These are phyloP conservation scores for Monotropa hypopitys DNA, from an alignment of 179 eudicot species.

Conservation along the genomic window DNA sequence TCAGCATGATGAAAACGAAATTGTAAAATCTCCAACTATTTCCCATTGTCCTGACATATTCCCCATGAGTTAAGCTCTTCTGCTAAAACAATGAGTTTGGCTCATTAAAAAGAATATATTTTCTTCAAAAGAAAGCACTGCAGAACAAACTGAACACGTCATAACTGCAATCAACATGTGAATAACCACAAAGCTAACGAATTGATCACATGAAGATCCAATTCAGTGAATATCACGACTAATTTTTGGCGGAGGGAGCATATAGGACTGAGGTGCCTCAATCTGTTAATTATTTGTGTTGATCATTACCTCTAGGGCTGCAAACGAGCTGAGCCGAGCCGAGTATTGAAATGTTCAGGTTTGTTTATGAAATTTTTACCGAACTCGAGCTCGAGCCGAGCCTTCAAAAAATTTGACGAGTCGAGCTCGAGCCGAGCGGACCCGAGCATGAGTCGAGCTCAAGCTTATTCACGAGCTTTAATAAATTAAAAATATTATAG, in stretches of 20 bases:
- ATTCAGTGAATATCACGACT: not conserved
- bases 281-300: too few species aligned
- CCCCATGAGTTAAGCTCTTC: not conserved
- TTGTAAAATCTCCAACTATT: not conserved
- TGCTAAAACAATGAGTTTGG: not conserved
- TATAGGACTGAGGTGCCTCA: not conserved
- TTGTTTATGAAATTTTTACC: too few species aligned
- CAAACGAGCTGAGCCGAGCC: too few species aligned
- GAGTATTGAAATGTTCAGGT: too few species aligned
- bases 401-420: too few species aligned
- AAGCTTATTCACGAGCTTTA: too few species aligned
- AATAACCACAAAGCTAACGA: not conserved
- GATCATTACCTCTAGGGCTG: too few species aligned
- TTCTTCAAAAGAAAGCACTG: not conserved
- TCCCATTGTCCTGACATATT: not conserved
- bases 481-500: too few species aligned
- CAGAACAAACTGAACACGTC: not conserved
- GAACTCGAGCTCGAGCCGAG: too few species aligned
- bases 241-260: not conserved
- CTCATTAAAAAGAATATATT: not conserved
- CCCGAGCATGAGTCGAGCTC: too few species aligned
- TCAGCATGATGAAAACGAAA: not conserved
- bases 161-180: not conserved
- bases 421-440: too few species aligned
- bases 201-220: not conserved